A percentile compares a stretch with the other conserved stretches of the same genome.
Evolutionary conservation across 768 basidiomycete species (phyloP).

Genomic region (Vishniacozyma victoriae): DNA sequence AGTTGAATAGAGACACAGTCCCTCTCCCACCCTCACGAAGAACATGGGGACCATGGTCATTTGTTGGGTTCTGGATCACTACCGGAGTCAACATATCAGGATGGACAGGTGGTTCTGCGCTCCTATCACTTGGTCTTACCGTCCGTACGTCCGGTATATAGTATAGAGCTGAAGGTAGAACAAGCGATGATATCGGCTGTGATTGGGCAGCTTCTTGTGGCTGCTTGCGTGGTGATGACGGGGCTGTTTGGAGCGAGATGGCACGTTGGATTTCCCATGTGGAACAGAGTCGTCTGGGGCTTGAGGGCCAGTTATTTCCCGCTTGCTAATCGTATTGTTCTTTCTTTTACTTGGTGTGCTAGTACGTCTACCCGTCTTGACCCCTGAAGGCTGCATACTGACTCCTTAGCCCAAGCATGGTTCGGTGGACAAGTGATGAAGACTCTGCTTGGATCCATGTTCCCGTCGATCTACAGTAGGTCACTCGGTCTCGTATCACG

Average conservation of each 20-base stretch:
- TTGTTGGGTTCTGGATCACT: conserved; percentile 25
- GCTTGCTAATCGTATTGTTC: conserved; percentile 9
- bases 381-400: conserved; percentile 7
- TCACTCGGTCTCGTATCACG: conserved; percentile 24
- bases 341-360: conserved; percentile 11
- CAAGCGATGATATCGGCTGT: conserved; percentile 29
- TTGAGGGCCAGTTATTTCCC: conserved; percentile 17
- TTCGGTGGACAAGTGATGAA: conserved; percentile 12
- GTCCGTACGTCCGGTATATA: conserved; percentile 6
- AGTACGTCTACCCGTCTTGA: conserved; percentile 10
- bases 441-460: conserved; percentile 7
- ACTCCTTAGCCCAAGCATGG: conserved; percentile 1
- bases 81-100: conserved; percentile 30
- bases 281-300: conserved; percentile 33
- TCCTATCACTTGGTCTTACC: conserved; percentile 29
- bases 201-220: conserved; percentile 21
- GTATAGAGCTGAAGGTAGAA: conserved; percentile 3
- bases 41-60: conserved; percentile 28
- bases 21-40: conserved; percentile 26
- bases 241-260: conserved; percentile 32
- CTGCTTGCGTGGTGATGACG: conserved; percentile 21
- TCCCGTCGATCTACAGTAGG: conserved; percentile 19
- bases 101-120: conserved; percentile 27
- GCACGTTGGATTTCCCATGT: conserved; percentile 40
- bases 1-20: conserved; percentile 29